Conservation (phyloP, 2,329 filamentous ascomycete species). For the Penicillium janthinellum region DNA sequence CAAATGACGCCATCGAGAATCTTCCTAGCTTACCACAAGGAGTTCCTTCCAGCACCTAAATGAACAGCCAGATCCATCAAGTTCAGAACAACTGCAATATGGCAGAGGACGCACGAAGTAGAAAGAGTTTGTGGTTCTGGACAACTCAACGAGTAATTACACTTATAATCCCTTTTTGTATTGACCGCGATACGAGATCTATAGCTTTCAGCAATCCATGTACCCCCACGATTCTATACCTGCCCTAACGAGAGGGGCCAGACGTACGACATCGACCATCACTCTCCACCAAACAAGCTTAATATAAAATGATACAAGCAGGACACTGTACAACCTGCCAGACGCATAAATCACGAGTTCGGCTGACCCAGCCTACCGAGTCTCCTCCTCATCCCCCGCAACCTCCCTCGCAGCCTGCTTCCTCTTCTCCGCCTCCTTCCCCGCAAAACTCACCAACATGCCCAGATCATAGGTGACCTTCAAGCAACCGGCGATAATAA, state of each 20-base stretch:
- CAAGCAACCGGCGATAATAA: constrained; percentile 63
- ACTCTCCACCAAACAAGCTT: background rate
- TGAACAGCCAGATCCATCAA: no score
- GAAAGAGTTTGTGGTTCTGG: no score
- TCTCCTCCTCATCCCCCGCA: constrained; percentile 22
- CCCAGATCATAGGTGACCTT: constrained; percentile 65
- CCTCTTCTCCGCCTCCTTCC: constrained; percentile 26
- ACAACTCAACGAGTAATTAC: no score
- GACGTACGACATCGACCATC: background rate
- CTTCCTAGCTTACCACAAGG: background rate
- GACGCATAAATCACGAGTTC: background rate
- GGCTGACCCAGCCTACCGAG: background rate
- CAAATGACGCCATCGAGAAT: background rate
- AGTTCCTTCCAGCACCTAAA: background rate
- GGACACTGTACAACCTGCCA: background rate
- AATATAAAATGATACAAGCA: background rate
- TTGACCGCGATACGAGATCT: no score
- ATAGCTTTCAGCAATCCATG: background rate
- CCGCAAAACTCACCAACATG: constrained; percentile 55
- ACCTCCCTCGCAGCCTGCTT: constrained; percentile 15
- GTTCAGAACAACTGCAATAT: no score
- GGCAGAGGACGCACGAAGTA: no score
- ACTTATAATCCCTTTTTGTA: background rate
- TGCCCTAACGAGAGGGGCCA: background rate
- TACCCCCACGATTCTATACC: background rate